Conservation (phyloP, 805 yeast species). For the Sungouiozyma intestinalis region DNA sequence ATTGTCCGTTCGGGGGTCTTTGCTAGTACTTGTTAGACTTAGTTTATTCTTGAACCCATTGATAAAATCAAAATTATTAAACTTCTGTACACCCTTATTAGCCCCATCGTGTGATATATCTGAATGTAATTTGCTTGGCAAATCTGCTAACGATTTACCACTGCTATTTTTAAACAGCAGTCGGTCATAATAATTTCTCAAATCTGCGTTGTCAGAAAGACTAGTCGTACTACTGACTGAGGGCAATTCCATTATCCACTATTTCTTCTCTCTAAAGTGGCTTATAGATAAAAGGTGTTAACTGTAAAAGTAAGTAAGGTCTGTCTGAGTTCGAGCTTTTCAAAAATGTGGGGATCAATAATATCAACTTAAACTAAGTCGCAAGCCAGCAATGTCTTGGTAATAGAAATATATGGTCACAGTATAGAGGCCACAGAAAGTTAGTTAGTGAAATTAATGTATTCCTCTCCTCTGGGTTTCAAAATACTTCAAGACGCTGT, state of each 20-base stretch:
- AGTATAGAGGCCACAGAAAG: no score
- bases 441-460: no score
- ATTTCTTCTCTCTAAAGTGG: no score
- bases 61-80: slow-evolving; percentile 14
- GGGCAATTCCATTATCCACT: slow-evolving; percentile 18
- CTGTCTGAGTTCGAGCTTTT: no score
- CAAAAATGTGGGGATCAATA: no score
- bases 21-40: slow-evolving; percentile 2
- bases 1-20: not conserved
- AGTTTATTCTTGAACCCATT: slow-evolving; percentile 16
- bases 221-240: slow-evolving; percentile 24
- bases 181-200: slow-evolving; percentile 24
- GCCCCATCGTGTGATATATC: slow-evolving; percentile 1
- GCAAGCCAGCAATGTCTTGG: no score
- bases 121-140: slow-evolving; percentile 13
- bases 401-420: no score
- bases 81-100: not conserved
- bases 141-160: slow-evolving; percentile 24
- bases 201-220: slow-evolving; percentile 23
- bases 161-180: slow-evolving; percentile 23
- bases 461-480: no score
- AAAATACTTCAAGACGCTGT: no score
- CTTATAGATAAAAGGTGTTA: no score
- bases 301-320: no score
- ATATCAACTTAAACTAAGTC: no score